A percentile compares a stretch with the other conserved stretches of the same genome.
Evolutionary conservation across 2,329 filamentous ascomycete genomes (phyloP).

Genomic region (Huntiella omanensis): DNA sequence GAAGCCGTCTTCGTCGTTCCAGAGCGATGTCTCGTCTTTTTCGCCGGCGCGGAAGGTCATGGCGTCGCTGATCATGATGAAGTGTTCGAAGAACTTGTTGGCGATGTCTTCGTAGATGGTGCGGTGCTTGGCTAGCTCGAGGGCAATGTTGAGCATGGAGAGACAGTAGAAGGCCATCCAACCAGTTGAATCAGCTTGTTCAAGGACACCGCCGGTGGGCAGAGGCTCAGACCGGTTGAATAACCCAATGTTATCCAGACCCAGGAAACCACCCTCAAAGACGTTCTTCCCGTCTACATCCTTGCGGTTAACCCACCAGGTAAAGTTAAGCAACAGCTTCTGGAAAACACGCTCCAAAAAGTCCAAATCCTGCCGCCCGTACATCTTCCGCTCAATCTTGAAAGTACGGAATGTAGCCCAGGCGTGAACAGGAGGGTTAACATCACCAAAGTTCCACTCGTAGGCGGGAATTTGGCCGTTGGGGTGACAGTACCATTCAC

Average conservation of each 20-base stretch:
- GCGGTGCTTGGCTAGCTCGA: conserved; percentile 88
- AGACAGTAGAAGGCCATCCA: conserved; percentile 99
- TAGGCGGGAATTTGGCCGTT: conserved; percentile 88
- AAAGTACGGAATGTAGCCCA: conserved; percentile 93
- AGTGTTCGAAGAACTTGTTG: conserved; percentile 97
- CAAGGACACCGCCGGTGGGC: conserved; percentile 78
- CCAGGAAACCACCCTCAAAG: conserved; percentile 90
- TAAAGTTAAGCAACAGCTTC: conserved; percentile 88
- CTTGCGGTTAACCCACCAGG: conserved; percentile 98
- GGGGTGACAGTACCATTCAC: conserved; percentile 98
- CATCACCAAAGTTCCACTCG: conserved; percentile 96
- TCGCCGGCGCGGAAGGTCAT: conserved; percentile 66
- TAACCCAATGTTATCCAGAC: conserved; percentile 88
- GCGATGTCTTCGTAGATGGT: conserved; percentile 93
- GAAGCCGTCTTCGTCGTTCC: conserved; percentile 94
- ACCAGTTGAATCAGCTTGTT: conserved; percentile 92
- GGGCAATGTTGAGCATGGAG: conserved; percentile 89
- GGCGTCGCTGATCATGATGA: conserved; percentile 92
- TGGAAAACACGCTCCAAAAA: conserved; percentile 95
- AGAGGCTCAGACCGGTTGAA: conserved; percentile 95
- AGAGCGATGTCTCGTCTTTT: conserved; percentile 64
- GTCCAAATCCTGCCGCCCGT: conserved; percentile 82
- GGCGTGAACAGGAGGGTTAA: conserved; percentile 89
- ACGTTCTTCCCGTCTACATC: conserved; percentile 90
- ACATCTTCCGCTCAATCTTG: conserved; percentile 97